Evolutionary conservation across 495 filamentous ascomycete genomes (phyloP), one percentile per base, ranked within the genome.

Genomic region (Hypomontagnella monticulosa): DNA sequence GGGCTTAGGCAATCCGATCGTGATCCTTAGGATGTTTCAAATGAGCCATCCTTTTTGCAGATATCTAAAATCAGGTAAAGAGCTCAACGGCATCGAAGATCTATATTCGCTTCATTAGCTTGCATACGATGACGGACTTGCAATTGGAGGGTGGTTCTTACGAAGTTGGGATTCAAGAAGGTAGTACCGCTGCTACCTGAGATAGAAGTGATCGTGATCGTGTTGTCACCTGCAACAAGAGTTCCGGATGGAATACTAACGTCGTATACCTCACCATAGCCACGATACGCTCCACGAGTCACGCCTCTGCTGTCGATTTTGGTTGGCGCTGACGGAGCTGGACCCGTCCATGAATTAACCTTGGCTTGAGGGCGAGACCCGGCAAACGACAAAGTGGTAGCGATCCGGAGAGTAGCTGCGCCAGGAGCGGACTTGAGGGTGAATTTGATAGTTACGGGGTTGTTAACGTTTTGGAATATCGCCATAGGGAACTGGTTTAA

Each of bases 291-390:
- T 0, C 88, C 88, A 8, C 88, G 75, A 11, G 87, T 90, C 0
- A 89, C 82, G 12, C 88, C 88, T 1, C 87, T 80, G 9, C 80
- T 84, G 66, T 89, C 82, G 33, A 90, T 86, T 74, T 88, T 88
- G 2, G 76, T 79, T 4, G 88, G 87, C 0, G 87, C 86, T 0
- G 79, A 65, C 0, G 87, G 87, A 0, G 75, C 76, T 0, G 76
- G 19, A 0, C 74, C 79, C 0, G 74, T 74, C 64, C 80, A 87
- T 16, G 72, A 75, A 61, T 89, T 89, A 48, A 89, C 76, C 42
- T 63, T 74, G 0, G 78, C 75, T 41, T 73, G 71, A 1, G 83
- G 84, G 15, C 84, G 73, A 14, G 76, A 82, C 15, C 87, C 85
- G 0, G 82, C 81, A 64, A 88, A 90, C 1, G 82, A 80, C 30